Base-by-base conservation (phyloP, 2,329 filamentous ascomycete species). In the Trichoderma simmonsii region DNA sequence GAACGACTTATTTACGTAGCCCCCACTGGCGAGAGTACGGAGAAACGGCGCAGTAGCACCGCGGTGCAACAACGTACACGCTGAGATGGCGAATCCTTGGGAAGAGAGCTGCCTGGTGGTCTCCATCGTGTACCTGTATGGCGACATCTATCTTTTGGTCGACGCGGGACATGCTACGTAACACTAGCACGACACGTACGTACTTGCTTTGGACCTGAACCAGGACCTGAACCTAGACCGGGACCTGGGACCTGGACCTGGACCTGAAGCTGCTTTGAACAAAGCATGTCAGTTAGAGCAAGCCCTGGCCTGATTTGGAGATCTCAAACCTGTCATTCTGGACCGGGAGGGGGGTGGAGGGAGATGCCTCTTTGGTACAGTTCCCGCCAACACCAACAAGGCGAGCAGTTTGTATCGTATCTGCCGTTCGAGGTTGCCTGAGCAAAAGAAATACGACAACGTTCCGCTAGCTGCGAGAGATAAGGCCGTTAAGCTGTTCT, bases 261-360 rank as follows among this genome's bases (percentile, higher is more conserved):
- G 39, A 48, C 43, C 43, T 48, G 39, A 36, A 54, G 14, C 26
- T 54, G 30, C 56, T 14, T 14, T 26, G 54, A 36, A 59, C 65
- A 34, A 48, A 34, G 39, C 36, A 69, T 51, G 39, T 69, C 24
- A 69, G 66, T 61, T 34, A 61, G 56, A 51, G 26, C 39, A 61
- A 39, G 39, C 39, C 36, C 54, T 61, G 57, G n/a, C 39, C 54
- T 60, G 65, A 26, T 30, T 48, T 57, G 34, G 66, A 48, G 26
- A 61, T 61, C 66, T 60, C 66, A 61, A 69, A 69, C 66, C 57
- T 69, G 57, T 61, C 66, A 69, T 69, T 32, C 11, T 57, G 5
- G 30, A 57, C 26, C 28, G 32, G 21, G 30, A 39, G n/a, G 48
- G 28, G 64, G 64, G 48, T 51, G 51, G 32, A 66, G 21, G 30